Base-by-base conservation (phyloP, 2,329 filamentous ascomycete species). In the Trichoderma hamatum region DNA sequence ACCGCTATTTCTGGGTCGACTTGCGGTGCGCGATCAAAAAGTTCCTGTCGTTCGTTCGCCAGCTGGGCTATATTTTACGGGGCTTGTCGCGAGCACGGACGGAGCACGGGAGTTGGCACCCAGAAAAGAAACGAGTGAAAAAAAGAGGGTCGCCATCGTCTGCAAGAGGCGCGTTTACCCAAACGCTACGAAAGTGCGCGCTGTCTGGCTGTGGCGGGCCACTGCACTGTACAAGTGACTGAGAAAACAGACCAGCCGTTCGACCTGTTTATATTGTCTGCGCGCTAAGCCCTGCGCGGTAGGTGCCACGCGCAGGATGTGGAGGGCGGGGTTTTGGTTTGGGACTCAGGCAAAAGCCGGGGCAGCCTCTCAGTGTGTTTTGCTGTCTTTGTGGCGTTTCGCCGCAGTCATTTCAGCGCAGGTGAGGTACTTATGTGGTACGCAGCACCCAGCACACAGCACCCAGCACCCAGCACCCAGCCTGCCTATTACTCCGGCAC, bases 261-360 rank as follows among this genome's bases (percentile, higher is more conserved):
- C 39, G 39, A n/a, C 16, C 36, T 43, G 39, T 43, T 43, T 19
- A n/a, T 10, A 43, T 43, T 43, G 39, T 10, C 3, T n/a, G 56
- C 16, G 62, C 72, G 70, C 72, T 73, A 74, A 68, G 67, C 72
- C 72, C 21, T 68, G 66, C 67, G 56, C 61, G 72, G 72, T 72
- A 74, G 72, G 72, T 73, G 71, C 67, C 69, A 73, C 68, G 69
- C 71, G 61, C 46, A 34, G 52, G 65, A 62, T 32, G 66, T 67
- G 55, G 64, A 61, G 56, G 55, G 68, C 60, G 60, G 67, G 67
- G 61, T 49, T 43, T 49, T 5, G 30, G n/a, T n/a, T n/a, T n/a
- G 46, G 46, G 43, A 28, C 39, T 64, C 46, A 49, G 5, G 21
- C 46, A 49, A 49, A 49, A 49, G 46, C 46, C 46, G 46, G 46